phyloP scores from a whole-genome alignment of 148 eudicot genomes.

The Vaccinium vitisidaea region DNA sequence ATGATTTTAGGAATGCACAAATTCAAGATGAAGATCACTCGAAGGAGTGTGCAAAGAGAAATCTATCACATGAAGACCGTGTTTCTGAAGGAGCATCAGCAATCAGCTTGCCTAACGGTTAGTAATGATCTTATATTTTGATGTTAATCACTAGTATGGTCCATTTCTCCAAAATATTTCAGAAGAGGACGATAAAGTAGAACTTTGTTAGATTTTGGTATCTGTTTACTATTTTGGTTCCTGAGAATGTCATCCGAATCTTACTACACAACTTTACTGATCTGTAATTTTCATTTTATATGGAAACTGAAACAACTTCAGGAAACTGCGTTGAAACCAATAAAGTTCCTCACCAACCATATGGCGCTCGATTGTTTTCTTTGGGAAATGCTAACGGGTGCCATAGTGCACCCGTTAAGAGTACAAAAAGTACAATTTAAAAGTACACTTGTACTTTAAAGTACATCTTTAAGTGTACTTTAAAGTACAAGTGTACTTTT shows the following conservation, averaged over 20 bases:
- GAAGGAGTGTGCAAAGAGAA: neutral
- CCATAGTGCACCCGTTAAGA: too few species aligned
- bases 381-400: neutral
- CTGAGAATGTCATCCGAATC: neutral
- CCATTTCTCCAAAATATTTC: neutral
- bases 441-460: too few species aligned
- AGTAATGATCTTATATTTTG: neutral
- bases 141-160: neutral
- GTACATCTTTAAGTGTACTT: too few species aligned
- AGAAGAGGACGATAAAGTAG: neutral
- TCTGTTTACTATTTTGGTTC: neutral
- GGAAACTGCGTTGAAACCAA: neutral
- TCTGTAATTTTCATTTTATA: neutral
- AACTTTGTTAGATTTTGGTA: neutral
- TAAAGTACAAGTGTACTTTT: too few species aligned
- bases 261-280: neutral
- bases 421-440: too few species aligned
- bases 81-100: constrained; percentile 20
- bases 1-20: constrained; percentile 18
- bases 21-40: constrained; percentile 13
- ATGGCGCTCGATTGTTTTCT: neutral
- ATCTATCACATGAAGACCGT: constrained; percentile 2
- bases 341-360: neutral
- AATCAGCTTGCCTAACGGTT: constrained; percentile 16
- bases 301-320: neutral